Percentiles rank a stretch among this genome's conserved stretches.
These are phyloP conservation scores for Sugiyamaella grinbergsii DNA, from an alignment of 1,139 yeast genomes.

Conservation along the genomic window DNA sequence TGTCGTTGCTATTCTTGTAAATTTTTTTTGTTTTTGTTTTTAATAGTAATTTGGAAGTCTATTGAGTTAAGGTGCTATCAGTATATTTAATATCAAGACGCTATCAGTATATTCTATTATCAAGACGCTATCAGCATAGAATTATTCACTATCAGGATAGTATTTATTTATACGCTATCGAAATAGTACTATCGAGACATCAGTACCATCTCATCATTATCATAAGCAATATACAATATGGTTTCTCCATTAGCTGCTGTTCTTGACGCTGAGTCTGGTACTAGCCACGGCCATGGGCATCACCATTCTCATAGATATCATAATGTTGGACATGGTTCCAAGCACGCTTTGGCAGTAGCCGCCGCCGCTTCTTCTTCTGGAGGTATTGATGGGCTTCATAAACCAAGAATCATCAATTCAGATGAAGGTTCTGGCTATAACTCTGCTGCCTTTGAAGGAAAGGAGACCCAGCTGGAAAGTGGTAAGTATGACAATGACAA, in stretches of 20 bases:
- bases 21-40: too few species aligned
- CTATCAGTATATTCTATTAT: too few species aligned
- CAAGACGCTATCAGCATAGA: too few species aligned
- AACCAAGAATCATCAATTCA: slow-evolving; percentile 27
- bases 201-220: not conserved
- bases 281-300: slow-evolving; percentile 6
- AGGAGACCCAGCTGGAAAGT: slow-evolving; percentile 74
- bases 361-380: slow-evolving; percentile 9
- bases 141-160: too few species aligned
- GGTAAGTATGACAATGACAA: too few species aligned
- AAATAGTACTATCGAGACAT: too few species aligned
- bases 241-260: slow-evolving; percentile 20
- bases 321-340: slow-evolving; percentile 8
- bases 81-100: too few species aligned
- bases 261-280: slow-evolving; percentile 7
- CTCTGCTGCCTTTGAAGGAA: slow-evolving; percentile 75
- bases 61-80: too few species aligned
- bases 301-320: slow-evolving; percentile 10
- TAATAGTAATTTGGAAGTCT: too few species aligned
- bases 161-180: too few species aligned
- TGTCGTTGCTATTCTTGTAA: not conserved
- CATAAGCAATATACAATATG: slow-evolving; percentile 1
- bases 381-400: slow-evolving; percentile 3
- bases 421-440: slow-evolving; percentile 58
- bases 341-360: slow-evolving; percentile 9